Evolutionary conservation across 1,284 basidiomycete genomes (phyloP), one percentile per base, ranked within the genome.

Genomic region (Sutorius eximius): DNA sequence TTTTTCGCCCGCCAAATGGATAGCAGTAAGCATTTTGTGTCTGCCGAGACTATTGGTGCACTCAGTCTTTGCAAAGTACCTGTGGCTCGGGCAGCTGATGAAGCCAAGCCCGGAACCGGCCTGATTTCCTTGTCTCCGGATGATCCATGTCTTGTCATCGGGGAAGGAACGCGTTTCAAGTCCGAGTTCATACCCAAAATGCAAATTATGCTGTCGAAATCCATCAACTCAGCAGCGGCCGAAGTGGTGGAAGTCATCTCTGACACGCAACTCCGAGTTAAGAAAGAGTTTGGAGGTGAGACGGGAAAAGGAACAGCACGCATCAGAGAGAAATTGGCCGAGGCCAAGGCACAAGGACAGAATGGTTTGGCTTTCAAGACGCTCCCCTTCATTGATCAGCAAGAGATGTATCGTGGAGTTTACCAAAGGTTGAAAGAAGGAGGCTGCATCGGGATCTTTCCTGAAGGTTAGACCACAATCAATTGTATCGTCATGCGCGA

Each of bases 361-460:
- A 72, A 73, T 27, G 93, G 93, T 0, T 61, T 93, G 45, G 74
- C 83, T 30, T 94, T 83, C 79, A 94, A 93, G 72, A 78, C 77
- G 38, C 73, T 97, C 55, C 92, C 93, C 1, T 87, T 87, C 68
- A 86, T 98, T 57, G 90, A 97, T 75, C 95, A 98, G 72, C 85
- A 91, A 58, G 85, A 93, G 58, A 98, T 98, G 87, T 99, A 98
- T 71, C 86, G 89, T 22, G 84, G 93, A 58, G 97, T 99, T 5
- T 99, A 98, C 71, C 81, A 93, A 64, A 85, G 86, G 59, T 77
- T 99, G 56, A 91, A 87, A 56, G 84, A 91, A 52, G 92, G 93
- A 16, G 93, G 93, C 11, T 88, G 89, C 63, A 95, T 98, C 60
- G 93, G 95, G 47, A 96, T 98, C 61, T 98, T 98, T 70, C 95